A percentile compares a stretch with the other conserved stretches of the same genome.
Evolutionary conservation across 177 flowering plant genomes (phyloP).

Genomic region (Telopea speciosissima): DNA sequence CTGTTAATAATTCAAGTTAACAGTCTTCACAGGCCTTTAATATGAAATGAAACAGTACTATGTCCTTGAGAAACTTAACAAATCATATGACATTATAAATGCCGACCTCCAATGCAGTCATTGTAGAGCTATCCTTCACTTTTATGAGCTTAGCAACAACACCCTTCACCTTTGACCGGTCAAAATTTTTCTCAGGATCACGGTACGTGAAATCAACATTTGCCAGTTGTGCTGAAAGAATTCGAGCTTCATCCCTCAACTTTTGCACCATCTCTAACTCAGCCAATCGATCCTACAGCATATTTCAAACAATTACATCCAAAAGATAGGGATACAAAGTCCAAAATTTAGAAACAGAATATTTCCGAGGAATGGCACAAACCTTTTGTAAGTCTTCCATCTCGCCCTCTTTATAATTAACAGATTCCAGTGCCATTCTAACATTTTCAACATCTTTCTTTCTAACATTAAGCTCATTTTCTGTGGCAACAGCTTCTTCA

Average conservation of each 20-base stretch:
- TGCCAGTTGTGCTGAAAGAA: slow-evolving; percentile 57
- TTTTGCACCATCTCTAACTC: slow-evolving; percentile 68
- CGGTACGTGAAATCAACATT: slow-evolving; percentile 72
- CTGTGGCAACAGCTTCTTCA: slow-evolving; percentile 71
- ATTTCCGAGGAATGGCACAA: background rate
- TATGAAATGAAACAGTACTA: no score
- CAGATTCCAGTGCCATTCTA: slow-evolving; percentile 47
- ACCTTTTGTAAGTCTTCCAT: slow-evolving; percentile 89
- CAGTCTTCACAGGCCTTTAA: slow-evolving; percentile 3
- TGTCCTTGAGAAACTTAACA: no score
- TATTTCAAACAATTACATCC: slow-evolving; percentile 1
- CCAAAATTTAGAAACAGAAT: background rate
- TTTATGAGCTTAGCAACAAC: slow-evolving; percentile 88
- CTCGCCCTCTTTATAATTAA: slow-evolving; percentile 65
- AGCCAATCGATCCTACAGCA: slow-evolving; percentile 54
- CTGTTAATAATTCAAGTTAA: slow-evolving; percentile 23
- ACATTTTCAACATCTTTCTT: slow-evolving; percentile 59
- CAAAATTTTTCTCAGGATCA: slow-evolving; percentile 75
- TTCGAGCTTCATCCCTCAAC: slow-evolving; percentile 62
- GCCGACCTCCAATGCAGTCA: slow-evolving; percentile 89
- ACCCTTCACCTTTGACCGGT: slow-evolving; percentile 92
- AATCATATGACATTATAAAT: background rate
- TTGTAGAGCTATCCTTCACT: slow-evolving; percentile 78
- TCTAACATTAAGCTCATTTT: slow-evolving; percentile 59
- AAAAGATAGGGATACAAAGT: background rate